Conservation (phyloP, 1,139 yeast genomes). For the Geotrichum macrosporum region DNA sequence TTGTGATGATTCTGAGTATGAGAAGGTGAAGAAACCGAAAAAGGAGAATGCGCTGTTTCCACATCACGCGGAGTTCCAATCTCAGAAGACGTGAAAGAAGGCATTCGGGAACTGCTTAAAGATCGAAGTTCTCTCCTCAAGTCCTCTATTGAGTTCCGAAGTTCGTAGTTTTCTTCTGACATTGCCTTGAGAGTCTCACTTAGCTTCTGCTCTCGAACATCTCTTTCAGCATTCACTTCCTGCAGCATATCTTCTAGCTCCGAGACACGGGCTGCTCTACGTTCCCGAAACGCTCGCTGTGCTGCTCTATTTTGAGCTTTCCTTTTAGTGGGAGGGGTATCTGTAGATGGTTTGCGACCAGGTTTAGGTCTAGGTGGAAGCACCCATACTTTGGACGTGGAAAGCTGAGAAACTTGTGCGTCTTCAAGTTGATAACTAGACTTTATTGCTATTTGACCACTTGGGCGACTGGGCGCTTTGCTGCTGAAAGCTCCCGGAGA, state of each 20-base stretch:
- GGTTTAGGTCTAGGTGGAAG: constrained; percentile 90
- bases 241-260: constrained; percentile 53
- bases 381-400: constrained; percentile 81
- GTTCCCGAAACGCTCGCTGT: constrained; percentile 78
- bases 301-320: constrained; percentile 96
- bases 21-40: constrained; percentile 1
- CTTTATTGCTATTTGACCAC: neutral
- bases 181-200: constrained; percentile 46
- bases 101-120: neutral
- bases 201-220: constrained; percentile 33
- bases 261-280: constrained; percentile 60
- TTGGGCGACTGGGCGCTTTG: neutral
- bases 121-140: constrained; percentile 23
- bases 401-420: constrained; percentile 23
- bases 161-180: constrained; percentile 28
- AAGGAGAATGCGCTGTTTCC: neutral
- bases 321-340: constrained; percentile 38
- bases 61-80: constrained; percentile 1
- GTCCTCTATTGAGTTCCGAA: constrained; percentile 23
- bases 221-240: constrained; percentile 58
- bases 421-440: constrained; percentile 8
- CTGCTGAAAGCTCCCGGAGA: neutral
- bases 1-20: neutral
- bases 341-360: constrained; percentile 79
- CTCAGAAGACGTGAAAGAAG: neutral